Evolutionary conservation across 345 rosid species (phyloP), one percentile per base, ranked within the genome.

Genomic region (Syzygium aromaticum): DNA sequence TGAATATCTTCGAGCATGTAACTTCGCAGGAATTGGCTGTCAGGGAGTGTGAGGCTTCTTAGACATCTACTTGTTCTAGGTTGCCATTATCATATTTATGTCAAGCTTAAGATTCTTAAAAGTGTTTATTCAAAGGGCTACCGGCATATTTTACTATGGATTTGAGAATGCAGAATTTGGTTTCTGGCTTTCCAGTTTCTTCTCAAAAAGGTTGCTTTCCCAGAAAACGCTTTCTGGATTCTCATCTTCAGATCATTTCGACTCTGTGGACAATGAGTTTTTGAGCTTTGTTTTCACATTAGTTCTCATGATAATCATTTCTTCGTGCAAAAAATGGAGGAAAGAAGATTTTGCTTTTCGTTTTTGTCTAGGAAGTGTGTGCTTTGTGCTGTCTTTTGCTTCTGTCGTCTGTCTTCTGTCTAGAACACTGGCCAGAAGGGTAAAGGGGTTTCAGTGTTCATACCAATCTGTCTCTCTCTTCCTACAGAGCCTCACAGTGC

Each of bases 401-500:
- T 67, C 46, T 67, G 78, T 1, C 43, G 78, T 30, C 43, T 67
- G 46, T 67, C 23, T 67, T 30, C 78, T 67, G 43, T 30, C 46
- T 30, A 67, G 43, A 67, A 23, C 46, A 33, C 78, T 33, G 43
- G 7, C 46, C 23, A 17, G 78, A 3, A 30, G 46, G 78, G 13
- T 33, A 67, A 38, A 67, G 43, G 33, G 1, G 17, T 30, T 33
- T 33, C 23, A 30, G 43, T 67, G 8, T 30, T 64, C 19, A 15
- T 30, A 8, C 43, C 22, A 64, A 15, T 64, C 77, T 64, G n/a
- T n/a, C 23, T 61, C 23, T 19, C 53, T 86, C 77, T 6, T 85
- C 49, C 77, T 90, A 56, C 93, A 96, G 93, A 95, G 95, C 90
- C 90, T 96, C 85, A 53, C 90, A 2, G 90, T 94, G 57, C 93